These are phyloP conservation scores for Fraxinus latifolia DNA, from an alignment of 305 asterid genomes.

Conservation along the genomic window DNA sequence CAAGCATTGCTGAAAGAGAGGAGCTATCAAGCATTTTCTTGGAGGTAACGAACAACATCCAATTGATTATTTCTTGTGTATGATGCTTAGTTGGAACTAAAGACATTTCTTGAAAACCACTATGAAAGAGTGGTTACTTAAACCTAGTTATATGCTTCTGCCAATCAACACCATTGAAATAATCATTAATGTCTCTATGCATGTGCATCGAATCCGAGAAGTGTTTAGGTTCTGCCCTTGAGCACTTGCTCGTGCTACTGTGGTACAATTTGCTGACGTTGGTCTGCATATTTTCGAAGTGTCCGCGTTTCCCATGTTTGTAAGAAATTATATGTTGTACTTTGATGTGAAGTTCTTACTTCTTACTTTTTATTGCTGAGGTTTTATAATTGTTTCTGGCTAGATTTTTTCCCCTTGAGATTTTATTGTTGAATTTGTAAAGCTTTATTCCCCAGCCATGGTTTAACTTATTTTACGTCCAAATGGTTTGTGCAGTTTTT, in stretches of 20 bases:
- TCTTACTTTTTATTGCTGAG: background rate
- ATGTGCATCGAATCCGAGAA: background rate
- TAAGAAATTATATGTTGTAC: background rate
- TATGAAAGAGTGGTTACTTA: background rate
- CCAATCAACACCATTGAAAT: background rate
- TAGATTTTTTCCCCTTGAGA: background rate
- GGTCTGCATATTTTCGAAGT: background rate
- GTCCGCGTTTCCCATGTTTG: constrained; percentile 1
- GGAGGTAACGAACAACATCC: constrained; percentile 56
- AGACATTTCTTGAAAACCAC: background rate
- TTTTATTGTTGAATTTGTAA: background rate
- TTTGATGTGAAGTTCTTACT: background rate
- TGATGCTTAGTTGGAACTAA: background rate
- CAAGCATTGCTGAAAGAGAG: constrained; percentile 81
- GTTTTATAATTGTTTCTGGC: background rate
- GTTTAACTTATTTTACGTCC: constrained; percentile 15
- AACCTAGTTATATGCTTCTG: background rate
- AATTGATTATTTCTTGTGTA: background rate
- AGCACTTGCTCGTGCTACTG: background rate
- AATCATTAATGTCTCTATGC: background rate
- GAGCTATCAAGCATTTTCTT: constrained; percentile 89
- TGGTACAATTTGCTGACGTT: background rate
- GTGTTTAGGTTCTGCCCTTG: background rate
- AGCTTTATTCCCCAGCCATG: background rate
- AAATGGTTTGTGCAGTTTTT: constrained; percentile 60